phyloP scores from a whole-genome alignment of 2,329 filamentous ascomycete species.

The Microascus cirrosus region DNA sequence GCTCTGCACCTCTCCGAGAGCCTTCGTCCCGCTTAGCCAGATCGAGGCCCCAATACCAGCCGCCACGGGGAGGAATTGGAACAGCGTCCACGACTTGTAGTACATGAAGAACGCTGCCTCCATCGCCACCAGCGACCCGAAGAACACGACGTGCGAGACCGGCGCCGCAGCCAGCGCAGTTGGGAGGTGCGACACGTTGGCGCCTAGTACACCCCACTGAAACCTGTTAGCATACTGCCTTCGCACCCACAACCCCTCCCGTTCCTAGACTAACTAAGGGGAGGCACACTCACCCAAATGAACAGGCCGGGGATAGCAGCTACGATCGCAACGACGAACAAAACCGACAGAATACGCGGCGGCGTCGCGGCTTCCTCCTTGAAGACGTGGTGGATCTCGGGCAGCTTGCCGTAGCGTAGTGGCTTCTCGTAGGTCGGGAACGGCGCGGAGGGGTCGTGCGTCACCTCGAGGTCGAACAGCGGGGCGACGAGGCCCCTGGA shows the following conservation, averaged over 20 bases:
- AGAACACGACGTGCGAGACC: constrained; percentile 72
- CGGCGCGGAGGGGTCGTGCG: constrained; percentile 50
- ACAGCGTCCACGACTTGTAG: constrained; percentile 85
- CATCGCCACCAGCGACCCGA: constrained; percentile 76
- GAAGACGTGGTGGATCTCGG: constrained; percentile 89
- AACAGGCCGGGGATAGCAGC: constrained; percentile 66
- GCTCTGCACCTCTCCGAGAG: constrained; percentile 85
- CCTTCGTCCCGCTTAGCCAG: constrained; percentile 80
- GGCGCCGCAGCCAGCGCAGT: constrained; percentile 69
- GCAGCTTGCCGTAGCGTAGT: constrained; percentile 71
- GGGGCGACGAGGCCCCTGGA: constrained; percentile 55
- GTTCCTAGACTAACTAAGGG: no score
- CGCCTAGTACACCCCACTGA: constrained; percentile 73
- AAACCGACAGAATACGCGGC: constrained; percentile 64
- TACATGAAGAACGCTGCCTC: constrained; percentile 92
- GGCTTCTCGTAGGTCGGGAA: constrained; percentile 52
- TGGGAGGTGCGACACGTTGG: constrained; percentile 66
- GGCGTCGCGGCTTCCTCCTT: constrained; percentile 68
- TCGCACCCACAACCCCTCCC: not conserved
- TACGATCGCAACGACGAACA: constrained; percentile 64
- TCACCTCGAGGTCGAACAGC: constrained; percentile 62
- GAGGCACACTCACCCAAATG: constrained; percentile 51
- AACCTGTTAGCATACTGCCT: constrained; percentile 1
- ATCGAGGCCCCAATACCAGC: constrained; percentile 56
- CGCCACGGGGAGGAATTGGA: constrained; percentile 72